These are phyloP conservation scores for Phytophthora cactorum DNA, from an alignment of 352 stramenopile genomes.

Conservation along the genomic window DNA sequence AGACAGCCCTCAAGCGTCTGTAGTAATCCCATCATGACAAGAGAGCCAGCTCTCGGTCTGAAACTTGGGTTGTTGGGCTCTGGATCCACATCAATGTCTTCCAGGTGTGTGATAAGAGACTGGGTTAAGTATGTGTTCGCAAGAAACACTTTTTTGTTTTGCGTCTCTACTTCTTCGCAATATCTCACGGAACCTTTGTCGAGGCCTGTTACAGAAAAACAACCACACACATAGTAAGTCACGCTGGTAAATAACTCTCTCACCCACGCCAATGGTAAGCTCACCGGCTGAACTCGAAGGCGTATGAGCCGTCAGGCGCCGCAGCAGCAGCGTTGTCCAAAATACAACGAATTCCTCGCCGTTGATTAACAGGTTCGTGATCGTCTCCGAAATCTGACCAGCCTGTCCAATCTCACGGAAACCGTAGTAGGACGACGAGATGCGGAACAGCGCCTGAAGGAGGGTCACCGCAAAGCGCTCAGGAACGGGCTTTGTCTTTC, in stretches of 20 bases:
- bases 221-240: conserved; percentile 2
- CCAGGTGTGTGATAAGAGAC: conserved; percentile 66
- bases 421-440: conserved; percentile 86
- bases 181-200: conserved; percentile 60
- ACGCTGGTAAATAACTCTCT: not conserved
- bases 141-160: conserved; percentile 83
- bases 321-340: conserved; percentile 80
- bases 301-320: conserved; percentile 64
- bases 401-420: conserved; percentile 86
- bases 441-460: conserved; percentile 85
- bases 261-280: conserved; percentile 18
- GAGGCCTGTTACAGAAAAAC: conserved; percentile 37
- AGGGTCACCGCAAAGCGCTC: conserved; percentile 73
- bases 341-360: conserved; percentile 90
- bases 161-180: conserved; percentile 71
- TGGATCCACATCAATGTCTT: conserved; percentile 60
- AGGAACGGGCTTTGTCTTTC: conserved; percentile 69
- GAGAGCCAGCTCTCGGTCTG: conserved; percentile 43
- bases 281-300: conserved; percentile 50
- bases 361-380: conserved; percentile 77
- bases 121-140: conserved; percentile 73
- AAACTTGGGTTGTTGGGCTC: conserved; percentile 18
- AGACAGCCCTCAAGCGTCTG: conserved; percentile 92
- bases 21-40: conserved; percentile 92
- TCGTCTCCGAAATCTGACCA: conserved; percentile 76